Evolutionary conservation across 2,329 filamentous ascomycete genomes (phyloP).

Genomic region (Talaromyces funiculosus): DNA sequence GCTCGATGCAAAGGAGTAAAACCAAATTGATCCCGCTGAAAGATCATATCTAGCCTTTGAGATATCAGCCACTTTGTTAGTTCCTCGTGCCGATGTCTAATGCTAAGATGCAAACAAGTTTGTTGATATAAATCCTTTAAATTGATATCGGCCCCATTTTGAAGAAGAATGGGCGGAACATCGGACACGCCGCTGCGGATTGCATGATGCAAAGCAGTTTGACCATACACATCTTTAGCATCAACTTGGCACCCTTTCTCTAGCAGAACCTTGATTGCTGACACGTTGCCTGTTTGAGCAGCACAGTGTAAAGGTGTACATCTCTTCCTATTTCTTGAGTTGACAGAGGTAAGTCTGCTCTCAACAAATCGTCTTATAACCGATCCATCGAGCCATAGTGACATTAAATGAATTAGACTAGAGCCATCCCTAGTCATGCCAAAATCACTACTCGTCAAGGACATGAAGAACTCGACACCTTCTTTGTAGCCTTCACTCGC

Average conservation of each 20-base stretch:
- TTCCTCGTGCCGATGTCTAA: not conserved
- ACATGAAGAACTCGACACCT: not conserved
- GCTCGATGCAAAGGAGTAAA: not conserved
- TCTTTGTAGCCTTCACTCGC: not conserved
- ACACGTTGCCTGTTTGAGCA: not conserved
- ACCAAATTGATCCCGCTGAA: not conserved
- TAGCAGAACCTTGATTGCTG: not conserved
- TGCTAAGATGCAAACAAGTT: not conserved
- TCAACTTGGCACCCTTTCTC: not conserved
- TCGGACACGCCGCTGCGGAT: not conserved
- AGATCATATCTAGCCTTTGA: not conserved
- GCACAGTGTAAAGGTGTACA: not conserved
- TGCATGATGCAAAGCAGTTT: not conserved
- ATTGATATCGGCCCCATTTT: not conserved
- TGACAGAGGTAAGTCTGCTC: not conserved
- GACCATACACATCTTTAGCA: not conserved
- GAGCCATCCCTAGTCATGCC: not conserved
- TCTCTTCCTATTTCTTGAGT: not conserved
- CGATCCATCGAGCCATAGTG: not conserved
- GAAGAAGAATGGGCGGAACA: not conserved
- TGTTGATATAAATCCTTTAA: not conserved
- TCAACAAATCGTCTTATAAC: not conserved
- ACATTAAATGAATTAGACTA: not conserved
- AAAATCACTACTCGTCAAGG: not conserved
- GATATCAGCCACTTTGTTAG: not conserved